phyloP scores from a whole-genome alignment of 768 basidiomycete genomes.

The Mycena pura region DNA sequence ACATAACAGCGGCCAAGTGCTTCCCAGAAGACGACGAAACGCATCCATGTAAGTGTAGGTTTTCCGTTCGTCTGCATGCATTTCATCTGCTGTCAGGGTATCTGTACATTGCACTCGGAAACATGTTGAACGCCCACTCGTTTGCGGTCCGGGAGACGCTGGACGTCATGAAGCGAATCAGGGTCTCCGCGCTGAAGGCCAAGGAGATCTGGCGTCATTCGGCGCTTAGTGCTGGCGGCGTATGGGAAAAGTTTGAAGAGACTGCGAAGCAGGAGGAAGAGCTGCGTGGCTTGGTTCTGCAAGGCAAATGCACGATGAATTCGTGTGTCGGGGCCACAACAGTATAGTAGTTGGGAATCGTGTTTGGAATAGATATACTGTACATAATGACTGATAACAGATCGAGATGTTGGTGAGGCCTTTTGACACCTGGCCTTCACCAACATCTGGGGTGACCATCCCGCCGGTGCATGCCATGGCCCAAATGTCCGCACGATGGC shows the following conservation, averaged over 20 bases:
- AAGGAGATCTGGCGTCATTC: conserved; percentile 23
- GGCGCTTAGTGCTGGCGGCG: background rate
- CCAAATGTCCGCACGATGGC: too few relatives aligned
- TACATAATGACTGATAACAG: too few relatives aligned
- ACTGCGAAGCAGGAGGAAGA: background rate
- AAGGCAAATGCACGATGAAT: background rate
- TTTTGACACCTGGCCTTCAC: too few relatives aligned
- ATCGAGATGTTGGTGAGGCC: too few relatives aligned
- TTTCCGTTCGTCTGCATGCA: background rate
- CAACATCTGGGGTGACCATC: too few relatives aligned
- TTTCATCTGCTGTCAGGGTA: background rate
- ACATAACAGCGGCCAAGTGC: conserved; percentile 19
- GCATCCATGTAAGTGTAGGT: conserved; percentile 20
- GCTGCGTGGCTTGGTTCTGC: background rate
- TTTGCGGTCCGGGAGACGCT: conserved; percentile 15
- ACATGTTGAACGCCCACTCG: conserved; percentile 3
- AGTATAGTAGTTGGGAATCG: background rate
- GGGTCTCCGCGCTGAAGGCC: conserved; percentile 2
- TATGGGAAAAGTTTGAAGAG: background rate
- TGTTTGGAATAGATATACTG: too few relatives aligned
- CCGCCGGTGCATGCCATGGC: too few relatives aligned
- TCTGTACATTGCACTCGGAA: conserved; percentile 1
- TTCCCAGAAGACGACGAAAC: conserved; percentile 30
- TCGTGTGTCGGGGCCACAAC: background rate
- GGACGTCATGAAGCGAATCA: conserved; percentile 18